A percentile compares a stretch with the other conserved stretches of the same genome.
phyloP scores from a whole-genome alignment of 306 rosid genomes.

The Luffa aegyptiaca region DNA sequence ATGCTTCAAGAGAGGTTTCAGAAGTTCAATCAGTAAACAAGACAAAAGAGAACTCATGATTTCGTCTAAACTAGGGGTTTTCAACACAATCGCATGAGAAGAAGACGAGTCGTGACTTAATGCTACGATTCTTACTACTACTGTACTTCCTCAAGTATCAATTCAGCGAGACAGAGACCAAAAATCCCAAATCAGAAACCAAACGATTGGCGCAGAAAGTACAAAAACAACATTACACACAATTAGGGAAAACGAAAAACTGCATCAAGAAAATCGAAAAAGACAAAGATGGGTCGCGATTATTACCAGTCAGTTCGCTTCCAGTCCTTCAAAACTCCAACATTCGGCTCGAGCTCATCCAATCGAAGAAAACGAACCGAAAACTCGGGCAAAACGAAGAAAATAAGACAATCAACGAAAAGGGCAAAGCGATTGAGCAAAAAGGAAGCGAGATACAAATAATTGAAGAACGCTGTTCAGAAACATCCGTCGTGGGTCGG shows the following conservation, averaged over 20 bases:
- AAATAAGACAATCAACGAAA: background rate
- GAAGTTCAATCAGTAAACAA: background rate
- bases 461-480: slow-evolving; percentile 1
- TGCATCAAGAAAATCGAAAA: background rate
- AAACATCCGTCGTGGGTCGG: background rate
- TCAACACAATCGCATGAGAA: background rate
- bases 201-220: background rate
- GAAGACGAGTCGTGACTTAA: background rate
- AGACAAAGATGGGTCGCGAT: background rate
- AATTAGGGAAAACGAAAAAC: background rate
- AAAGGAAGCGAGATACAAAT: background rate
- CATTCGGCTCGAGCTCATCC: background rate
- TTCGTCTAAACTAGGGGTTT: background rate
- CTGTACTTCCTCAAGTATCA: background rate
- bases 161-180: background rate
- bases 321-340: background rate
- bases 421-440: background rate
- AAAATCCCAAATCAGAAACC: slow-evolving; percentile 1
- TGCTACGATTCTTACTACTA: background rate
- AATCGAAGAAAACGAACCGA: background rate
- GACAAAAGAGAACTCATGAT: background rate
- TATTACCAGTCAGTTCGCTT: background rate
- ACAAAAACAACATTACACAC: background rate
- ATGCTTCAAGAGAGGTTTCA: background rate
- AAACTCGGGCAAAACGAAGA: background rate